Base-by-base conservation (phyloP, 352 stramenopile genomes). In the Phytopythium helicoides region DNA sequence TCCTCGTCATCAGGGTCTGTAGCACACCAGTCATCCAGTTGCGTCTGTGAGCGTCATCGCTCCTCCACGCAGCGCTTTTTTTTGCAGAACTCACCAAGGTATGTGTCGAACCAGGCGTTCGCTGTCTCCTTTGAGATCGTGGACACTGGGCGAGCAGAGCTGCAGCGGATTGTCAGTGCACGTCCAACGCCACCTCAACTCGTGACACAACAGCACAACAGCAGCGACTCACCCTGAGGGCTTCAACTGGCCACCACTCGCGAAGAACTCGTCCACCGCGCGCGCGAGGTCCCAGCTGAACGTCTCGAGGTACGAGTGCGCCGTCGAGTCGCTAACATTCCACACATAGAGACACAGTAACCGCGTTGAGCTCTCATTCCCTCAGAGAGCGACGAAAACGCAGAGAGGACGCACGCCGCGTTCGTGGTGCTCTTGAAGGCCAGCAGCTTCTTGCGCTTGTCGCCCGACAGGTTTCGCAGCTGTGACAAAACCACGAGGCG, bases 271-370 rank as follows among this genome's bases (percentile, higher is more conserved):
- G 50, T 92, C 79, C 19, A 92, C 79, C 3, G 81, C 81, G 18
- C 75, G 77, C 77, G 84, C 79, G 25, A 92, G 53, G 47, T 90
- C 78, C 81, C 81, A 92, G 53, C 78, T 88, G 61, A 89, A 89
- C 54, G 76, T 80, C 60, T 89, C 77, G 3, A 90, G 60, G 54
- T 90, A 92, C 54, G 73, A 86, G 44, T 73, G 74, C 53, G 81
- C 81, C 35, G 74, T 84, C 23, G 58, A 66, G n/a, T 92, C 79
- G 28, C 81, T 92, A 21, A 8, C 12, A 25, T 39, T n/a, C n/a
- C n/a, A n/a, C 16, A 10, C 21, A 23, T 15, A 9, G n/a, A 38
- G 19, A 19, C 34, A 47, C 9, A 18, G n/a, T n/a, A n/a, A n/a
- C n/a, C n/a, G n/a, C n/a, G n/a, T n/a, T n/a, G n/a, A n/a, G n/a